Base-by-base conservation (phyloP, 495 filamentous ascomycete species). In the Penicillium soppii region DNA sequence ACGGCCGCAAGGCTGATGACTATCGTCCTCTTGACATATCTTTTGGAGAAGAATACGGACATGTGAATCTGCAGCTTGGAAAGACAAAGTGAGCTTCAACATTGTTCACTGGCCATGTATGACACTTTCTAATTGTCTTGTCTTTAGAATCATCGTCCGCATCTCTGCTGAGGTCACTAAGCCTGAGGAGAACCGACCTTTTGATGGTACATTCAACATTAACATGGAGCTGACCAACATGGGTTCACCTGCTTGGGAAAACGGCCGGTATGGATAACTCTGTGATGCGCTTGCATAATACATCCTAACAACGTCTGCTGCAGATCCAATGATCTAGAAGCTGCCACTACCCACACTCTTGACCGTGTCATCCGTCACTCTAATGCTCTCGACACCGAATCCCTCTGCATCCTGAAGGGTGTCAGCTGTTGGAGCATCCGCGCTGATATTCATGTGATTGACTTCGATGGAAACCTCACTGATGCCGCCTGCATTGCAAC, bases 321-420 rank as follows among this genome's bases (percentile, higher is more conserved):
- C 51, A 84, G 82, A 51, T 86, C 85, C 47, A 88, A 83, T 44
- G 87, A 91, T 43, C 80, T 84, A 29, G 94, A 98, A 73, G 74
- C 88, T 1, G 80, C 94, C 46, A 83, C 96, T 36, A 88, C 92
- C 8, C 85, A 91, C 30, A 77, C 92, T 41, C 86, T 98, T 29
- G 94, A 98, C 69, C 91, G 95, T 59, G 85, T 95, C 13, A 83
- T 98, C 52, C 92, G 95, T 22, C 89, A 92, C 39, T 95, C 91
- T 6, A 83, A 83, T 53, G 94, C 94, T 8, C 79, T 98, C 20
- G 91, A 96, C 63, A 96, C 91, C 22, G 94, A 98, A 72, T 95
- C 91, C 1, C 81, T 98, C 23, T 98, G 94, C 66, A 89, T 98
- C 12, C 70, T 97, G 19, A 91, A 94, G 20, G 91, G 90, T 12